A percentile compares a stretch with the other conserved stretches of the same genome.
Conservation (phyloP, 345 rosid genomes). For the Streptanthus diversifolius region DNA sequence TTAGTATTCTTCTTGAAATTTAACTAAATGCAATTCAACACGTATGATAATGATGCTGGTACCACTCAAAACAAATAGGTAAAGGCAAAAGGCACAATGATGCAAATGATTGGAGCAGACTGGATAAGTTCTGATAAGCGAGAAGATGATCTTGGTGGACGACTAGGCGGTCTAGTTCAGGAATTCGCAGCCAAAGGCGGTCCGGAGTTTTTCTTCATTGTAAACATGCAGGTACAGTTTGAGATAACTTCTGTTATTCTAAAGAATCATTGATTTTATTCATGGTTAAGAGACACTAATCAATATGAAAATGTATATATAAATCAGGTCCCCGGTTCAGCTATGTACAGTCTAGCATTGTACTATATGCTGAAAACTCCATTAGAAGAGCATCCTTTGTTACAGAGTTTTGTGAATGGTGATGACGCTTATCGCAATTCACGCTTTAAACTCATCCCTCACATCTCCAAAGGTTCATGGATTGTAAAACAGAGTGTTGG, state of each 20-base stretch:
- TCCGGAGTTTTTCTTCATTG: slow-evolving; percentile 78
- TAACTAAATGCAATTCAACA: neutral
- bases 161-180: slow-evolving; percentile 68
- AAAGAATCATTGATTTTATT: neutral
- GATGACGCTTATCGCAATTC: slow-evolving; percentile 88
- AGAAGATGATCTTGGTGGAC: slow-evolving; percentile 75
- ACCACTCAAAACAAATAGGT: slow-evolving; percentile 36
- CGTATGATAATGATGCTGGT: neutral
- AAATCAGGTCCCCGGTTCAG: slow-evolving; percentile 68
- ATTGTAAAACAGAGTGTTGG: slow-evolving; percentile 95
- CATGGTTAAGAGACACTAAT: neutral
- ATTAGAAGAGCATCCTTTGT: slow-evolving; percentile 61
- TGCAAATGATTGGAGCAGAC: slow-evolving; percentile 94
- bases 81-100: slow-evolving; percentile 64
- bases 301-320: neutral
- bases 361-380: slow-evolving; percentile 77
- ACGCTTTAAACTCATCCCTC: slow-evolving; percentile 91
- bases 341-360: slow-evolving; percentile 55
- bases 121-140: slow-evolving; percentile 74
- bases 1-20: neutral
- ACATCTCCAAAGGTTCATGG: slow-evolving; percentile 97
- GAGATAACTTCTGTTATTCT: neutral
- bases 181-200: slow-evolving; percentile 51
- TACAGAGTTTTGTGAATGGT: slow-evolving; percentile 77
- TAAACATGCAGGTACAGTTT: slow-evolving; percentile 66